Conservation (phyloP, 495 filamentous ascomycete genomes). For the Talaromyces stipitatus region DNA sequence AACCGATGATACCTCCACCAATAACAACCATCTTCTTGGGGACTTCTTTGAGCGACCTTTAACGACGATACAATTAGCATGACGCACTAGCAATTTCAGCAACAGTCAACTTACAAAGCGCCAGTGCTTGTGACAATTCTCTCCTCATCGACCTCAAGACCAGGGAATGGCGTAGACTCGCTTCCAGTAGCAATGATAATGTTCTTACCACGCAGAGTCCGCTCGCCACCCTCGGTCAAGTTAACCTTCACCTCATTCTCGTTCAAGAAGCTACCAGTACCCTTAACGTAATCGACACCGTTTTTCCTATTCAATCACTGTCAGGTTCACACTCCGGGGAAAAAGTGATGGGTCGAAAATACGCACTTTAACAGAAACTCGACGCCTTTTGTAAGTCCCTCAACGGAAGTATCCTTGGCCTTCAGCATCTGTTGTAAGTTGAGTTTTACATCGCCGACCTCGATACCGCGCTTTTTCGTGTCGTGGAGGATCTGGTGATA, state of each 20-base stretch:
- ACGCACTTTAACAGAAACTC: slow-evolving; percentile 82
- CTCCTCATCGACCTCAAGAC: slow-evolving; percentile 93
- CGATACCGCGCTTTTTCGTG: slow-evolving; percentile 93
- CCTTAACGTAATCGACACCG: slow-evolving; percentile 92
- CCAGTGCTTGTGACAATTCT: slow-evolving; percentile 94
- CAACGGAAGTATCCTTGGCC: slow-evolving; percentile 89
- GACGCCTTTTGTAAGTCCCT: slow-evolving; percentile 88
- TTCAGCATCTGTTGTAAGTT: slow-evolving; percentile 95
- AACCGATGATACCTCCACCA: slow-evolving; percentile 95
- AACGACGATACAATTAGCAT: neutral
- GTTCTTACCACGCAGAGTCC: slow-evolving; percentile 81
- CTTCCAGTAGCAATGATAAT: slow-evolving; percentile 94
- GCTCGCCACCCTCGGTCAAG: slow-evolving; percentile 83
- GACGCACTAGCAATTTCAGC: too few species aligned
- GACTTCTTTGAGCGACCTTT: slow-evolving; percentile 61
- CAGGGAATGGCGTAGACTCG: slow-evolving; percentile 93
- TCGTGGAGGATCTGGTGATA: slow-evolving; percentile 98
- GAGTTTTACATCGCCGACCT: slow-evolving; percentile 92
- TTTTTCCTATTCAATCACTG: slow-evolving; percentile 54
- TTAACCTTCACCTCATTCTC: slow-evolving; percentile 89
- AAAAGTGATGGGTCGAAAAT: neutral
- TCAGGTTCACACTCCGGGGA: neutral
- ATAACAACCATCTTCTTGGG: slow-evolving; percentile 98
- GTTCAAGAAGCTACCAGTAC: slow-evolving; percentile 76
- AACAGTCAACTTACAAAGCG: slow-evolving; percentile 48